Evolutionary conservation across 2,329 filamentous ascomycete species (phyloP), one percentile per base, ranked within the genome.

Genomic region (Pezicula carpinea): DNA sequence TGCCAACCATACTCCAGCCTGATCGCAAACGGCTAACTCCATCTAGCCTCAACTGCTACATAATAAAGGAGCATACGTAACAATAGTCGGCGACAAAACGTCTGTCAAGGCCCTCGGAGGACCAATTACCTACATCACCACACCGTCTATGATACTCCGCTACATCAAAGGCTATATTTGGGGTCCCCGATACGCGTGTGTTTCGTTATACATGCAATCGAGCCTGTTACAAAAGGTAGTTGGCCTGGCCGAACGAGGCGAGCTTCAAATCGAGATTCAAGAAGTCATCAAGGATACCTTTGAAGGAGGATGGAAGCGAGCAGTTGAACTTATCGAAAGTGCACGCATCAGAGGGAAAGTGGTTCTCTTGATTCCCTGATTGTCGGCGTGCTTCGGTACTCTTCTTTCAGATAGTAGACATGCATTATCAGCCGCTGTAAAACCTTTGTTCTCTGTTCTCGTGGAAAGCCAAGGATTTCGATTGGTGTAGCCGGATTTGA

Each of bases 1-100:
- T 51, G 11, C 21, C 32, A 34, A 3, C n/a, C 10, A n/a, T 19
- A 33, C 51, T 45, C 40, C 52, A 26, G 19, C 19, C 29, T 13
- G 13, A 40, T 23, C 6, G 19, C 22, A 40, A 40, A 15, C 10
- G 18, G 22, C 13, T 13, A 38, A 26, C 42, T 34, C 31, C 8
- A 33, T 23, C 5, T 21, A 60, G 59, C 33, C 50, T 23, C 39
- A 55, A 49, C 49, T 63, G 15, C 48, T 60, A 3, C 52, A 61
- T 21, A 31, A 44, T 8, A 51, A 48, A 4, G 59, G 60, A 3
- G 57, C 57, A 38, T 63, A 61, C 29, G 50, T 60, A n/a, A 62
- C 59, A 1, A 59, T 62, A 29, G 60, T 62, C 5, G 60, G 60
- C 11, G 58, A 61, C 36, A 62, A 60, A 47, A 56, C 56, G 2